phyloP scores from a whole-genome alignment of 805 yeast species.

The Metschnikowia gruessii region DNA sequence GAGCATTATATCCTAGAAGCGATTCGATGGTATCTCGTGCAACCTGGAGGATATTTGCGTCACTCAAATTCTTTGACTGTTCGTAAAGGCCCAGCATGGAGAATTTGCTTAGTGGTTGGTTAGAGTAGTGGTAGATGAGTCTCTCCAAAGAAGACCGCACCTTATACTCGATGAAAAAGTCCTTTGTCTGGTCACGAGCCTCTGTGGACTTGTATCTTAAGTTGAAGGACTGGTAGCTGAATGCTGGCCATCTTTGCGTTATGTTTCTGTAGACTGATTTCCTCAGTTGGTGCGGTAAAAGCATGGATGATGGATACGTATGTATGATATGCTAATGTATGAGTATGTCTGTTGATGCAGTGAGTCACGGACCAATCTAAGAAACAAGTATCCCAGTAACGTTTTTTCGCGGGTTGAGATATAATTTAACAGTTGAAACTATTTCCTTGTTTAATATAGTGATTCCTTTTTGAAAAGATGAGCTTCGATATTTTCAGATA shows the following conservation, averaged over 20 bases:
- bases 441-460: too few relatives aligned
- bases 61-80: constrained; percentile 39
- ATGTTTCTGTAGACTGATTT: not conserved
- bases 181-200: not conserved
- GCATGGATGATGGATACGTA: not conserved
- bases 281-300: not conserved
- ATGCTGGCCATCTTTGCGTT: not conserved
- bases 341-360: too few relatives aligned
- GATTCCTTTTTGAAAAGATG: too few relatives aligned
- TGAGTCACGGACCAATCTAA: too few relatives aligned
- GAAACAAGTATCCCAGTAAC: too few relatives aligned
- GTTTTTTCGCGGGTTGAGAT: too few relatives aligned
- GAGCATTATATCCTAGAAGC: constrained; percentile 61
- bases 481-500: too few relatives aligned
- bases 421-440: too few relatives aligned
- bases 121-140: constrained; percentile 56
- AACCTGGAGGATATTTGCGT: constrained; percentile 35
- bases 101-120: constrained; percentile 50
- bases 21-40: constrained; percentile 58
- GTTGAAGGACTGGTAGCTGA: not conserved
- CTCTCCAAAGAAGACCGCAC: constrained; percentile 57
- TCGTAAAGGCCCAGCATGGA: constrained; percentile 49
- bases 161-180: constrained; percentile 52
- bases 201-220: not conserved
- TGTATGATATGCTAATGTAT: not conserved